Conservation (phyloP, 176 grass and related monocot genomes). For the Zizania latifolia region DNA sequence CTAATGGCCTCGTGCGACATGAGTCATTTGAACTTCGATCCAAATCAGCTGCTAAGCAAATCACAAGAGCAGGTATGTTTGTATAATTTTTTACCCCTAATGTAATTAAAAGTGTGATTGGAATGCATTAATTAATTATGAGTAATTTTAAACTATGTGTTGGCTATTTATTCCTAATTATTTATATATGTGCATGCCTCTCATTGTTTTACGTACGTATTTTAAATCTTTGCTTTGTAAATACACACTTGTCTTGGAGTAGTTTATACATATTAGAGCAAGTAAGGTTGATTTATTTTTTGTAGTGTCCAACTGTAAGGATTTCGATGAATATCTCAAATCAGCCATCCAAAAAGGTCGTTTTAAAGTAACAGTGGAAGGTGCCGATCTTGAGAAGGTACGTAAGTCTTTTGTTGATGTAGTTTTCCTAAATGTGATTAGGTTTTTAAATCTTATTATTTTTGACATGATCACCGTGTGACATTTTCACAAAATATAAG, state of each 20-base stretch:
- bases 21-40: conserved; percentile 34
- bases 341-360: conserved; percentile 47
- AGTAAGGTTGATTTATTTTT: neutral
- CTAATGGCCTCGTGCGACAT: conserved; percentile 26
- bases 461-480: neutral
- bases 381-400: conserved; percentile 46
- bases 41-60: conserved; percentile 17
- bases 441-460: neutral
- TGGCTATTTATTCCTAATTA: neutral
- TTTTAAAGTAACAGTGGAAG: conserved; percentile 54
- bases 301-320: conserved; percentile 37
- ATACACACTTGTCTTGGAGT: neutral
- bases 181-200: neutral
- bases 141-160: neutral
- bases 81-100: conserved; percentile 9
- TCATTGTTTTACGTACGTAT: neutral
- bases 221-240: neutral
- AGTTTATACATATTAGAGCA: neutral
- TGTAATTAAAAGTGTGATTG: neutral
- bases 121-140: neutral
- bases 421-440: neutral
- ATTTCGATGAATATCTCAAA: conserved; percentile 44
- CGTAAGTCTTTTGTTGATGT: neutral
- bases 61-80: conserved; percentile 40
- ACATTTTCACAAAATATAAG: neutral